These are phyloP conservation scores for Penicillium rolfsii DNA, from an alignment of 2,329 filamentous ascomycete genomes.

Conservation along the genomic window DNA sequence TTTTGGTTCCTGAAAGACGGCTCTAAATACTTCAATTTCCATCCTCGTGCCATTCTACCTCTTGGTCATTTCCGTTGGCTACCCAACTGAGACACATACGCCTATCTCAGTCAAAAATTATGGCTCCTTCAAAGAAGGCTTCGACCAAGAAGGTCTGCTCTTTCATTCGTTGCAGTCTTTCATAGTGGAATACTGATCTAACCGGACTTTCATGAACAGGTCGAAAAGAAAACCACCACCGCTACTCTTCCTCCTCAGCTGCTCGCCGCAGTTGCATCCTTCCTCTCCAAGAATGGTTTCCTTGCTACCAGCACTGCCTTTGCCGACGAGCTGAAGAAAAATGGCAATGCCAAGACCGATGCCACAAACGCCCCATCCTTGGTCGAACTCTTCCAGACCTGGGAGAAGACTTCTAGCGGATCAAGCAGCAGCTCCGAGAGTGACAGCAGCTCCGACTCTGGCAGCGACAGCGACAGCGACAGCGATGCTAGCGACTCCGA, in stretches of 20 bases:
- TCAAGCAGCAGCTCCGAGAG: conserved; percentile 30
- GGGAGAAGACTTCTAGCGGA: conserved; percentile 20
- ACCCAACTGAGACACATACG: conserved; percentile 1
- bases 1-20: conserved; percentile 25
- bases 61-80: not conserved
- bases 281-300: conserved; percentile 70
- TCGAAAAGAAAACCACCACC: conserved; percentile 30
- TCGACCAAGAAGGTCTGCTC: conserved; percentile 30
- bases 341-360: conserved; percentile 28
- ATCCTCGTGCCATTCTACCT: conserved; percentile 2
- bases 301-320: conserved; percentile 64
- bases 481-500: conserved; percentile 45
- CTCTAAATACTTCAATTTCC: conserved; percentile 11
- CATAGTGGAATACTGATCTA: not conserved
- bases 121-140: conserved; percentile 35
- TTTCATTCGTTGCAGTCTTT: not conserved
- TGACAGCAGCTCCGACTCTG: conserved; percentile 32
- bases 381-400: conserved; percentile 33
- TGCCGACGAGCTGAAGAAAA: conserved; percentile 59
- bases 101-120: conserved; percentile 17
- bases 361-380: conserved; percentile 42
- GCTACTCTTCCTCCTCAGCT: conserved; percentile 58
- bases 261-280: conserved; percentile 67
- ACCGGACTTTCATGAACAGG: conserved; percentile 20
- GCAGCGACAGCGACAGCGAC: conserved; percentile 38